Evolutionary conservation across 2,329 filamentous ascomycete genomes (phyloP).

Genomic region (Helotiales sp.): DNA sequence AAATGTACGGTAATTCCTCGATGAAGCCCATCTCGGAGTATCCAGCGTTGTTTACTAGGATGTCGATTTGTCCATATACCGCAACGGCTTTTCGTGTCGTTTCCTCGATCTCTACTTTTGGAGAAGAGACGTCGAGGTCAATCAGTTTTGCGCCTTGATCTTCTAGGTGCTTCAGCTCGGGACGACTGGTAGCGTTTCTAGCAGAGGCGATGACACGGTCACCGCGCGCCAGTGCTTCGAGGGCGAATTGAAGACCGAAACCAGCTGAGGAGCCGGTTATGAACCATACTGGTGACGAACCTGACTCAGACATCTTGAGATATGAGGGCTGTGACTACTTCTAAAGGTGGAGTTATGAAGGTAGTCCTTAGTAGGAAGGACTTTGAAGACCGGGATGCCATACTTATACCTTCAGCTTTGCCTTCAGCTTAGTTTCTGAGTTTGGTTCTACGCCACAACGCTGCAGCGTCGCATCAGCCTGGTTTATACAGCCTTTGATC

Average conservation of each 20-base stretch:
- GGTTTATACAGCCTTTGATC: too few relatives aligned
- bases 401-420: too few relatives aligned
- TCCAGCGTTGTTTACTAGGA: conserved; percentile 39
- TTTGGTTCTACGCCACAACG: too few relatives aligned
- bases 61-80: conserved; percentile 34
- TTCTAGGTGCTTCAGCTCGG: conserved; percentile 34
- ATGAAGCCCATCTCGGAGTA: conserved; percentile 27
- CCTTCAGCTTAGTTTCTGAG: too few relatives aligned
- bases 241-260: background rate
- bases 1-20: conserved; percentile 31
- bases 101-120: conserved; percentile 39
- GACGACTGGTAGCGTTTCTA: conserved; percentile 35
- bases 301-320: too few relatives aligned
- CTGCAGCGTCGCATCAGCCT: too few relatives aligned
- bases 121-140: conserved; percentile 47
- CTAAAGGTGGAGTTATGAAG: too few relatives aligned
- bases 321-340: too few relatives aligned
- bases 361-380: too few relatives aligned
- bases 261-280: background rate
- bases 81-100: conserved; percentile 37
- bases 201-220: conserved; percentile 49
- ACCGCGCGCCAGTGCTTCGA: conserved; percentile 41
- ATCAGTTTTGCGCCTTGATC: conserved; percentile 41
- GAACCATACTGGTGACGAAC: background rate
- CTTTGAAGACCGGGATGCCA: too few relatives aligned